Percentiles rank a stretch among this genome's conserved stretches.
These are phyloP conservation scores for Hippophae rhamnoides DNA, from an alignment of 306 rosid genomes.

Conservation along the genomic window DNA sequence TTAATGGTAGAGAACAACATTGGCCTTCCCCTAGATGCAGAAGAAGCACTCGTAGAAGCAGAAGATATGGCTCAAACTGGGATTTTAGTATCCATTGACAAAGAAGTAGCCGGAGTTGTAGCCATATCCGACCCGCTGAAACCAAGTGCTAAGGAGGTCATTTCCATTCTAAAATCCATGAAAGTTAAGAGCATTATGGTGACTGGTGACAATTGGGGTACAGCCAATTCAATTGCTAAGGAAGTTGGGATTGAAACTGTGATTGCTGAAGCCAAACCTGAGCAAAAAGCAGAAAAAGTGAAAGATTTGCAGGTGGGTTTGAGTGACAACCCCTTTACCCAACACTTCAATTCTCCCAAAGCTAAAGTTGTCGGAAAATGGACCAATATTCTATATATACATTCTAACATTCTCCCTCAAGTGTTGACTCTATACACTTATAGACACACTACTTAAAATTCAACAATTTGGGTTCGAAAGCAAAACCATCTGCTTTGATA, in stretches of 20 bases:
- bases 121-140: slow-evolving; percentile 77
- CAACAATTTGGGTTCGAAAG: too few species aligned
- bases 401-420: too few species aligned
- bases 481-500: too few species aligned
- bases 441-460: too few species aligned
- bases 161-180: slow-evolving; percentile 75
- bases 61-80: slow-evolving; percentile 71
- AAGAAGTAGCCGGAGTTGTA: slow-evolving; percentile 46
- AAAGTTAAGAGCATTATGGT: slow-evolving; percentile 61
- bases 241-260: slow-evolving; percentile 67
- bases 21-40: slow-evolving; percentile 33
- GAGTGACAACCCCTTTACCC: background rate
- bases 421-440: too few species aligned
- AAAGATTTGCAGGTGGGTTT: slow-evolving; percentile 59
- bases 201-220: slow-evolving; percentile 90
- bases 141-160: slow-evolving; percentile 51
- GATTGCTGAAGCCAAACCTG: slow-evolving; percentile 71
- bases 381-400: too few species aligned
- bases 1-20: slow-evolving; percentile 46
- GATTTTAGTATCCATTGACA: slow-evolving; percentile 47
- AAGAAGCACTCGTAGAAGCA: slow-evolving; percentile 22
- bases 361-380: too few species aligned
- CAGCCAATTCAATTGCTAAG: slow-evolving; percentile 71
- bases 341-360: too few species aligned
- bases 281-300: slow-evolving; percentile 51